Evolutionary conservation across 176 grass and related monocot genomes (phyloP).

Genomic region (Triticum turgidum): DNA sequence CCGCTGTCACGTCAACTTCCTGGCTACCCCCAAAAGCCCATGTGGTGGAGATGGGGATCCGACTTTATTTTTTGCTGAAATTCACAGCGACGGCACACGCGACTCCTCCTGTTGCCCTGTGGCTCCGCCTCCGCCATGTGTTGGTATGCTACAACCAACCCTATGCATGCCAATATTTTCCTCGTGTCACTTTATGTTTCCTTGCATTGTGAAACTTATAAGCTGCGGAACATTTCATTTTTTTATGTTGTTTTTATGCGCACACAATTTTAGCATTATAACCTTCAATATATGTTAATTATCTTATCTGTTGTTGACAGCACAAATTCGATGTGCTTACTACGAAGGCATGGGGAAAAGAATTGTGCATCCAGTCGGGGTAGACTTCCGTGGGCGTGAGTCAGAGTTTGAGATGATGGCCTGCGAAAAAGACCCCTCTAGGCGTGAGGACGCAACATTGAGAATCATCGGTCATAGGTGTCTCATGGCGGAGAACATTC

Average conservation of each 20-base stretch:
- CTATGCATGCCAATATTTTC: too few relatives aligned
- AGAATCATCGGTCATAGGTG: not conserved
- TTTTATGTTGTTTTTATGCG: not conserved
- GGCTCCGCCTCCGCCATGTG: not conserved
- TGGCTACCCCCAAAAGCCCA: not conserved
- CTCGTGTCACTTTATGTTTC: too few relatives aligned
- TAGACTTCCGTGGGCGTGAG: not conserved
- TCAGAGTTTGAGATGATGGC: not conserved
- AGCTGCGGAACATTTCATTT: not conserved
- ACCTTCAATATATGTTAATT: not conserved
- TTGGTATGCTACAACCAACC: not conserved
- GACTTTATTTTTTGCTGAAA: not conserved
- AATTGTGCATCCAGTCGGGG: not conserved
- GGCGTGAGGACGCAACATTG: too few relatives aligned
- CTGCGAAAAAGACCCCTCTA: not conserved
- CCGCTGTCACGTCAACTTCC: not conserved
- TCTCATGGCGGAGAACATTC: not conserved
- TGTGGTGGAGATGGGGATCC: not conserved
- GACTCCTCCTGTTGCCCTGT: not conserved
- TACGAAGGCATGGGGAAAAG: not conserved
- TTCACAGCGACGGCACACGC: not conserved
- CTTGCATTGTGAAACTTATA: not conserved
- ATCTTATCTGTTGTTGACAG: not conserved
- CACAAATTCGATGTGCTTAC: not conserved
- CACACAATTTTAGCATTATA: not conserved